Evolutionary conservation across 306 rosid genomes (phyloP).

Genomic region (Arachis stenosperma): DNA sequence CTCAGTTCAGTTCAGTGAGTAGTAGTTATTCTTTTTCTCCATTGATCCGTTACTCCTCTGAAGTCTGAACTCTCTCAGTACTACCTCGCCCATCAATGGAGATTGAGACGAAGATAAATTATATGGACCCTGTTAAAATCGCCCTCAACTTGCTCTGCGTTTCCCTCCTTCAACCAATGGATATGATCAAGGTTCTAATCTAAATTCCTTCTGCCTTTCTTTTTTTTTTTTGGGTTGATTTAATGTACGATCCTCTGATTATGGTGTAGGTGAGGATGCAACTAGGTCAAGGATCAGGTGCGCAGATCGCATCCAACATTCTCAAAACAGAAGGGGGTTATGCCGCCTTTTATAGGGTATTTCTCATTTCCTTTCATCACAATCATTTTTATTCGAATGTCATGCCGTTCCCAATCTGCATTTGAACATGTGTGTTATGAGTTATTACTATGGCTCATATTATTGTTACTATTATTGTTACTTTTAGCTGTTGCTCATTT

Average conservation of each 20-base stretch:
- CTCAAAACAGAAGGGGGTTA: slow-evolving; percentile 77
- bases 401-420: slow-evolving; percentile 29
- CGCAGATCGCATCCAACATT: slow-evolving; percentile 66
- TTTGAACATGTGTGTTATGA: slow-evolving; percentile 8
- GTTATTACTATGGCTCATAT: slow-evolving; percentile 1
- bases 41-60: slow-evolving; percentile 11
- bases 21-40: slow-evolving; percentile 22
- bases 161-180: slow-evolving; percentile 89
- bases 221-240: not conserved
- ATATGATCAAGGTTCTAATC: slow-evolving; percentile 80
- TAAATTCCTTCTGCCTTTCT: not conserved
- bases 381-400: not conserved
- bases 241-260: not conserved
- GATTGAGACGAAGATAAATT: slow-evolving; percentile 67
- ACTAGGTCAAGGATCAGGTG: slow-evolving; percentile 94
- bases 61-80: too few species aligned
- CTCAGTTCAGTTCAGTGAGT: too few species aligned
- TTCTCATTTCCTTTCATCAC: slow-evolving; percentile 7
- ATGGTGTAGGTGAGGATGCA: slow-evolving; percentile 88
- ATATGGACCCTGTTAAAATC: slow-evolving; percentile 59
- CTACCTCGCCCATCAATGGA: slow-evolving; percentile 55
- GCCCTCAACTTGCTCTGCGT: slow-evolving; percentile 92
- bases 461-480: too few species aligned
- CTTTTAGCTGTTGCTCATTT: too few species aligned
- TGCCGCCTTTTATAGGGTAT: slow-evolving; percentile 85